Evolutionary conservation across 73 alveolate species (phyloP).

Genomic region (Stentor coeruleus): DNA sequence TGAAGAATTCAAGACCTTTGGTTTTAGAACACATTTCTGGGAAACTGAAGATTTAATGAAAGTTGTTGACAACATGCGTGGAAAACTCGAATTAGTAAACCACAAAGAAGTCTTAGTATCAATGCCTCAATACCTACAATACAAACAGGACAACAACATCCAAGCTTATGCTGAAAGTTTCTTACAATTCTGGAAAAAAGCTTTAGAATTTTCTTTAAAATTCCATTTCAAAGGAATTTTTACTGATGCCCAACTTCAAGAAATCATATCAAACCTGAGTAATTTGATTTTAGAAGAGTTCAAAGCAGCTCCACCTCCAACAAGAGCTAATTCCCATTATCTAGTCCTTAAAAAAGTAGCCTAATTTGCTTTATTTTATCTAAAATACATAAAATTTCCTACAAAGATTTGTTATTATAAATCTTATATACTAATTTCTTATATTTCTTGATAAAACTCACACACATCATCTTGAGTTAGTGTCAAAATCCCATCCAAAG

Average conservation of each 20-base stretch:
- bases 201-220: not conserved
- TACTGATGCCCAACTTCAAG: too few species aligned
- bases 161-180: not conserved
- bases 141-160: not conserved
- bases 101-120: not conserved
- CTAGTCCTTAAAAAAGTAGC: too few species aligned
- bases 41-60: not conserved
- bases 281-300: too few species aligned
- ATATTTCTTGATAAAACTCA: conserved; percentile 20
- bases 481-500: conserved; percentile 20
- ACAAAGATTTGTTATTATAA: too few species aligned
- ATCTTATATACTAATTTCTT: too few species aligned
- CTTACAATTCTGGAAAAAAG: not conserved
- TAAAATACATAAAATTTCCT: too few species aligned
- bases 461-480: conserved; percentile 32
- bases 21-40: not conserved
- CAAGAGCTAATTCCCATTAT: too few species aligned
- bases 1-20: not conserved
- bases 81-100: not conserved
- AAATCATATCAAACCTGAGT: too few species aligned
- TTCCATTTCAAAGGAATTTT: too few species aligned
- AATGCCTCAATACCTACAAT: not conserved
- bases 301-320: too few species aligned
- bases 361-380: too few species aligned
- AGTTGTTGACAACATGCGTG: not conserved